phyloP scores from a whole-genome alignment of 768 basidiomycete genomes.

The Dendrothele bispora region DNA sequence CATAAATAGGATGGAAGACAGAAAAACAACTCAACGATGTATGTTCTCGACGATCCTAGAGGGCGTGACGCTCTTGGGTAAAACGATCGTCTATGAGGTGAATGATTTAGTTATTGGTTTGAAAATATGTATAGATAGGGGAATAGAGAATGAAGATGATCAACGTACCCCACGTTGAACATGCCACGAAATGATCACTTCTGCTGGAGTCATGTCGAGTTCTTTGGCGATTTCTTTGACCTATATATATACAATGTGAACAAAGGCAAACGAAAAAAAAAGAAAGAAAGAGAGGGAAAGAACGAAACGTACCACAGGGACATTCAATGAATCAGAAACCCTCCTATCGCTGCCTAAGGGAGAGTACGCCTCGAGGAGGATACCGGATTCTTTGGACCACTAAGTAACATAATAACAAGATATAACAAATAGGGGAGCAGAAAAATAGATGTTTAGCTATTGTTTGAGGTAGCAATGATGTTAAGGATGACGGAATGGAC shows the following conservation, averaged over 20 bases:
- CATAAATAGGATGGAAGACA: slow-evolving; percentile 26
- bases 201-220: slow-evolving; percentile 71
- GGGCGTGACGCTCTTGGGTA: slow-evolving; percentile 78
- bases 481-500: slow-evolving; percentile 5
- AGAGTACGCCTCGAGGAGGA: slow-evolving; percentile 77
- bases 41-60: slow-evolving; percentile 71
- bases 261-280: background rate
- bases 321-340: slow-evolving; percentile 55
- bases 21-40: slow-evolving; percentile 50
- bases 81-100: slow-evolving; percentile 53
- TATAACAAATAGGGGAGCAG: background rate
- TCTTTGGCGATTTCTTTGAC: slow-evolving; percentile 58
- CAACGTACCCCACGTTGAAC: slow-evolving; percentile 68
- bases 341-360: slow-evolving; percentile 65
- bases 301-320: slow-evolving; percentile 46
- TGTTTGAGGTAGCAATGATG: background rate
- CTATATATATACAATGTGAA: slow-evolving; percentile 25
- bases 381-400: slow-evolving; percentile 67
- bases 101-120: background rate
- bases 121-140: background rate
- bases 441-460: background rate
- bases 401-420: slow-evolving; percentile 27
- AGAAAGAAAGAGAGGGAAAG: background rate
- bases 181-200: slow-evolving; percentile 75
- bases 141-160: background rate